These are phyloP conservation scores for Candida rishiriensis DNA, from an alignment of 805 yeast genomes.

Conservation along the genomic window DNA sequence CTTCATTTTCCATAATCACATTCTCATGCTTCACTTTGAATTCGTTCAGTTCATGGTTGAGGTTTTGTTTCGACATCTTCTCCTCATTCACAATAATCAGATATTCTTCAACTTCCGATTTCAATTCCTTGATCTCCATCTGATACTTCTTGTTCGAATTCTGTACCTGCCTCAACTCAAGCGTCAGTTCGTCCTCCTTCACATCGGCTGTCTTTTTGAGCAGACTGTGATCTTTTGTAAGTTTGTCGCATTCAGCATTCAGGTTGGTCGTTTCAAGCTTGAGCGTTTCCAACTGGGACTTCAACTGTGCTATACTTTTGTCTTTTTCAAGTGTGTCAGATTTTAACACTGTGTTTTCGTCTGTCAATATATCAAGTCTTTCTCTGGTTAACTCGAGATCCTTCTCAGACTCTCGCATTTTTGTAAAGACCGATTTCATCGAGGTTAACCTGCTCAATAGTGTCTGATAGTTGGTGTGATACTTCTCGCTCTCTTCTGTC, in stretches of 20 bases:
- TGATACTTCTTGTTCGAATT: conserved; percentile 35
- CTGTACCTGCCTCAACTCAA: conserved; percentile 39
- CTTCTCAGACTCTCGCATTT: conserved; percentile 66
- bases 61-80: conserved; percentile 38
- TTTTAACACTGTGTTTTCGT: conserved; percentile 31
- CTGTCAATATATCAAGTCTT: conserved; percentile 35
- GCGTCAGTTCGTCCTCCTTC: conserved; percentile 36
- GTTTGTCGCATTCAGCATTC: conserved; percentile 51
- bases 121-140: conserved; percentile 34
- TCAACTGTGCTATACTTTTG: conserved; percentile 18
- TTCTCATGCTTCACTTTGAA: conserved; percentile 23
- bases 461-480: conserved; percentile 56
- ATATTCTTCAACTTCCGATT: conserved; percentile 31
- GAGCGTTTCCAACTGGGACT: conserved; percentile 13
- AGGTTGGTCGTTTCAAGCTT: conserved; percentile 33
- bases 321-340: conserved; percentile 31
- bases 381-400: conserved; percentile 55
- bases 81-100: conserved; percentile 37
- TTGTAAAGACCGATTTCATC: conserved; percentile 68
- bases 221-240: conserved; percentile 36
- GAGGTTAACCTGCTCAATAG: conserved; percentile 60
- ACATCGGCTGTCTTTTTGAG: conserved; percentile 35
- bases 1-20: conserved; percentile 22
- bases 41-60: conserved; percentile 38
- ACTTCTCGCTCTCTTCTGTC: conserved; percentile 50